Conservation (phyloP, 2,329 filamentous ascomycete species). For the Triangularia setosa region DNA sequence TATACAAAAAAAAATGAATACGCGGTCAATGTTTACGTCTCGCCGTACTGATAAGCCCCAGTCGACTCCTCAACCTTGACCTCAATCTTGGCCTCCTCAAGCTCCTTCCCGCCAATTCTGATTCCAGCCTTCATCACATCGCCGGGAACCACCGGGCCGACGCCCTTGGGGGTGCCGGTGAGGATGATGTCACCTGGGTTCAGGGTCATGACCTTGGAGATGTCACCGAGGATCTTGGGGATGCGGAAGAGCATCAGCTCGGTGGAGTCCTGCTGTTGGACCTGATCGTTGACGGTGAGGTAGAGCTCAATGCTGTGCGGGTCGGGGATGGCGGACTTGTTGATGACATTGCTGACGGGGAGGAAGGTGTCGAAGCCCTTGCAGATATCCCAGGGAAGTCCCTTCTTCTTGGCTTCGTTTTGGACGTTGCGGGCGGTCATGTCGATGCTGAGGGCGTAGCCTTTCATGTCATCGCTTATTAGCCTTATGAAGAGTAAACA, state of each 20-base stretch:
- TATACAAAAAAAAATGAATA: neutral
- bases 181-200: slow-evolving; percentile 88
- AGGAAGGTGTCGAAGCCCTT: slow-evolving; percentile 99
- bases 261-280: slow-evolving; percentile 83
- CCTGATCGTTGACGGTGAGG: slow-evolving; percentile 75
- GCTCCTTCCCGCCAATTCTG: slow-evolving; percentile 72
- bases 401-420: slow-evolving; percentile 95
- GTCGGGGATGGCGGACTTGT: slow-evolving; percentile 74
- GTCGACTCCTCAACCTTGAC: slow-evolving; percentile 77
- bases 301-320: slow-evolving; percentile 86
- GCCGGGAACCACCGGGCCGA: slow-evolving; percentile 78
- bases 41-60: slow-evolving; percentile 70
- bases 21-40: slow-evolving; percentile 59
- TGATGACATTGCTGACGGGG: slow-evolving; percentile 76
- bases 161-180: slow-evolving; percentile 96
- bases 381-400: slow-evolving; percentile 90
- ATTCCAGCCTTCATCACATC: slow-evolving; percentile 85
- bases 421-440: slow-evolving; percentile 96
- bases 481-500: neutral
- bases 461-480: slow-evolving; percentile 42
- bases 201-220: slow-evolving; percentile 91
- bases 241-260: slow-evolving; percentile 91
- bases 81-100: slow-evolving; percentile 81
- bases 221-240: slow-evolving; percentile 81
- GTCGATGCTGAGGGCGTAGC: slow-evolving; percentile 88